Percentiles rank a stretch among this genome's conserved stretches.
phyloP scores from a whole-genome alignment of 345 rosid genomes.

The Hibiscus syriacus region DNA sequence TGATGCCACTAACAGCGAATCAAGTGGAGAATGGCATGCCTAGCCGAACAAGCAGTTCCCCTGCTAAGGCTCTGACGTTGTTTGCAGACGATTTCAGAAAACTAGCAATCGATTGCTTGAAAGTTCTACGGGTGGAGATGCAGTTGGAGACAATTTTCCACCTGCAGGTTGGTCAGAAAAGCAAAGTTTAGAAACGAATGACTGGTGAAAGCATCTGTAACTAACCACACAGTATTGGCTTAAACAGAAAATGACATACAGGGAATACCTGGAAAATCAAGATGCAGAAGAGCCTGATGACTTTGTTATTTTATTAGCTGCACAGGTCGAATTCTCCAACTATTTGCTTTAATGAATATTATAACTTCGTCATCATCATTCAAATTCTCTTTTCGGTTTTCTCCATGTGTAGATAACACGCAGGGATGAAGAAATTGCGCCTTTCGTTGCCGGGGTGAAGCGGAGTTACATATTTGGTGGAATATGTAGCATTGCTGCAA shows the following conservation, averaged over 20 bases:
- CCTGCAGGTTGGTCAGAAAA: slow-evolving; percentile 61
- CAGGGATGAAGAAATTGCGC: slow-evolving; percentile 92
- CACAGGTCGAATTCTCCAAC: slow-evolving; percentile 47
- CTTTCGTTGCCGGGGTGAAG: slow-evolving; percentile 62
- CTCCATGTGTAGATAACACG: slow-evolving; percentile 64
- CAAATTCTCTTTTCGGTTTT: background rate
- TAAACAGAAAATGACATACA: slow-evolving; percentile 73
- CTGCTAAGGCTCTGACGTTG: slow-evolving; percentile 53
- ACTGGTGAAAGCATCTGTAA: slow-evolving; percentile 13
- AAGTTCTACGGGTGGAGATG: slow-evolving; percentile 98
- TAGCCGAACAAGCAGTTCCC: slow-evolving; percentile 21
- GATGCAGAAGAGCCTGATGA: slow-evolving; percentile 99
- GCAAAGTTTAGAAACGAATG: background rate
- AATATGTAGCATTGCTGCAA: slow-evolving; percentile 78
- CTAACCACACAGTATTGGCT: slow-evolving; percentile 23
- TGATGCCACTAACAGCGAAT: slow-evolving; percentile 42
- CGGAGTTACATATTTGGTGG: slow-evolving; percentile 94
- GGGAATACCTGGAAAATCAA: slow-evolving; percentile 88
- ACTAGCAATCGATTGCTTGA: slow-evolving; percentile 91
- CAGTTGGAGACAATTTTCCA: slow-evolving; percentile 90
- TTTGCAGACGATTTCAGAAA: slow-evolving; percentile 90
- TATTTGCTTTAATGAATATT: background rate
- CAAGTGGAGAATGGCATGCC: slow-evolving; percentile 45
- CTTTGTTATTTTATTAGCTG: slow-evolving; percentile 78
- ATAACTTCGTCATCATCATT: background rate